phyloP scores from a whole-genome alignment of 2,329 filamentous ascomycete genomes.

The Sporothrix mexicana region DNA sequence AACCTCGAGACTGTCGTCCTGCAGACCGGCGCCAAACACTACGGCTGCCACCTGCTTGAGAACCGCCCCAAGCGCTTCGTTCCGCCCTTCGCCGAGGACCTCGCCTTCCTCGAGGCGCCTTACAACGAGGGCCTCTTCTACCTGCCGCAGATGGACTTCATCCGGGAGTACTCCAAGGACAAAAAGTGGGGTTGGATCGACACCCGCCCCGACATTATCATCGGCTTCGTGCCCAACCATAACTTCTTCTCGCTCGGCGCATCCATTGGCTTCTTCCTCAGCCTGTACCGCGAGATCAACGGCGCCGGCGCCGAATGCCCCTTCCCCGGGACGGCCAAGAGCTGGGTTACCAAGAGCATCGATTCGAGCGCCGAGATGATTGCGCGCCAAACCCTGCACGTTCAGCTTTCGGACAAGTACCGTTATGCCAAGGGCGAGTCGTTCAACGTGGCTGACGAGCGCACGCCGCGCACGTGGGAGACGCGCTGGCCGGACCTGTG shows the following conservation, averaged over 20 bases:
- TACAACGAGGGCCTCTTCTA: conserved; percentile 49
- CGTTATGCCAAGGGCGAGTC: conserved; percentile 38
- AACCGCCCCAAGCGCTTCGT: conserved; percentile 47
- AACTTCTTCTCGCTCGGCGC: conserved; percentile 49
- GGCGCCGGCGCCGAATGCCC: conserved; percentile 48
- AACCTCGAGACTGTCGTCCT: conserved; percentile 48
- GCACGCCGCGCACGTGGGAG: conserved; percentile 37
- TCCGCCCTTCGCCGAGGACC: conserved; percentile 45
- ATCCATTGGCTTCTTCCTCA: conserved; percentile 48
- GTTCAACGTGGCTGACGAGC: conserved; percentile 41
- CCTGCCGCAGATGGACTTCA: conserved; percentile 49
- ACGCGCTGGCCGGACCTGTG: conserved; percentile 41
- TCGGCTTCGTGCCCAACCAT: conserved; percentile 50
- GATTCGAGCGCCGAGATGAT: conserved; percentile 51
- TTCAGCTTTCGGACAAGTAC: conserved; percentile 34
- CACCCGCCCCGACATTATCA: conserved; percentile 49
- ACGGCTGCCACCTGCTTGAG: conserved; percentile 51
- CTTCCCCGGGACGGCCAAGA: conserved; percentile 48
- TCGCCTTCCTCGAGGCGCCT: conserved; percentile 45
- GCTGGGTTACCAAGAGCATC: conserved; percentile 48
- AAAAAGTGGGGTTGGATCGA: conserved; percentile 51
- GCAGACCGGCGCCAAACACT: conserved; percentile 47
- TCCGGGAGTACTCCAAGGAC: conserved; percentile 45
- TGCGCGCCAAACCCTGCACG: conserved; percentile 40
- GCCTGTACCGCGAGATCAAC: conserved; percentile 46